A percentile compares a stretch with the other conserved stretches of the same genome.
These are phyloP conservation scores for Pseudopyrenochaeta lycopersici DNA, from an alignment of 2,329 filamentous ascomycete genomes.

Conservation along the genomic window DNA sequence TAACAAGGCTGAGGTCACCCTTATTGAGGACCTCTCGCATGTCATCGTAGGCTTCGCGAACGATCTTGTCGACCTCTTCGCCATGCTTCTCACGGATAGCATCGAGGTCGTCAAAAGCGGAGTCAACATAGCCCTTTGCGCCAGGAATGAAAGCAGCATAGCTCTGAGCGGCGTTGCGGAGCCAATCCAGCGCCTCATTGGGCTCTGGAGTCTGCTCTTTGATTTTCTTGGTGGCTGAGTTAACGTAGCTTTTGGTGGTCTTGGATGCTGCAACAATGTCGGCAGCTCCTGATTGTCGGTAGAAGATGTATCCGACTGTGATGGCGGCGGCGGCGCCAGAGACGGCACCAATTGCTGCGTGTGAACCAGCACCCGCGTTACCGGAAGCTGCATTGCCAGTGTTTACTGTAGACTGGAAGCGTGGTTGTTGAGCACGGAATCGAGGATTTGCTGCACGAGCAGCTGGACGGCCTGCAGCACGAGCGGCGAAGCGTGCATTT, in stretches of 20 bases:
- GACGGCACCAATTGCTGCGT: slow-evolving; percentile 58
- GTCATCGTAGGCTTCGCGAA: slow-evolving; percentile 73
- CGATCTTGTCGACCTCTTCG: slow-evolving; percentile 74
- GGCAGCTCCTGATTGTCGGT: slow-evolving; percentile 62
- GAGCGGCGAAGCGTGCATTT: slow-evolving; percentile 40
- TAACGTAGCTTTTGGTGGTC: slow-evolving; percentile 68
- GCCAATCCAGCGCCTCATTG: slow-evolving; percentile 71
- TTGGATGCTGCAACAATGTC: slow-evolving; percentile 60
- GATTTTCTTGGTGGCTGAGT: slow-evolving; percentile 67
- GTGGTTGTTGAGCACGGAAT: slow-evolving; percentile 38
- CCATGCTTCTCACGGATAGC: slow-evolving; percentile 72
- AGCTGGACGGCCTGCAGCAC: slow-evolving; percentile 38
- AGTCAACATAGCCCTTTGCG: slow-evolving; percentile 72
- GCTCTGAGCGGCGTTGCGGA: slow-evolving; percentile 71
- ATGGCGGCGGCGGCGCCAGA: slow-evolving; percentile 61
- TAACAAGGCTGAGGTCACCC: slow-evolving; percentile 69
- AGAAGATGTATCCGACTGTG: slow-evolving; percentile 60
- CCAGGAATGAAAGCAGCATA: slow-evolving; percentile 79
- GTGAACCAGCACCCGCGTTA: slow-evolving; percentile 39
- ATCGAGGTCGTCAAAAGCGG: slow-evolving; percentile 75
- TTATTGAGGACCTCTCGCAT: slow-evolving; percentile 68
- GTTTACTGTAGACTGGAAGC: slow-evolving; percentile 43
- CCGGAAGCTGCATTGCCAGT: slow-evolving; percentile 34
- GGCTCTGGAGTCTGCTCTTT: slow-evolving; percentile 70
- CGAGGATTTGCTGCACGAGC: slow-evolving; percentile 33